A percentile compares a stretch with the other conserved stretches of the same genome.
These are phyloP conservation scores for Wickerhamia fluorescens DNA, from an alignment of 805 yeast species.

Conservation along the genomic window DNA sequence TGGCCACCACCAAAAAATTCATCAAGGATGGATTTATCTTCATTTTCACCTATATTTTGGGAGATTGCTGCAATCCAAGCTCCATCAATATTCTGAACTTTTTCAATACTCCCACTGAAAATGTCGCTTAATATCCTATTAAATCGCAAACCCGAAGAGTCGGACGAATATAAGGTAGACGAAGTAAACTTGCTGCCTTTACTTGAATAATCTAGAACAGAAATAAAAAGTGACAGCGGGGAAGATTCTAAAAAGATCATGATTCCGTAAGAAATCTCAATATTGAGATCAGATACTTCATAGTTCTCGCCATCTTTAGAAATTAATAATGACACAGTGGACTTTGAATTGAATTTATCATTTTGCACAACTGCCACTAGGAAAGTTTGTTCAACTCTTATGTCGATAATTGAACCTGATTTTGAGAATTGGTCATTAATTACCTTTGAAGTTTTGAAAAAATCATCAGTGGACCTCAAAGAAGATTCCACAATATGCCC, in stretches of 20 bases:
- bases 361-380: constrained; percentile 31
- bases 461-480: constrained; percentile 38
- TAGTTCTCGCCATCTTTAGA: constrained; percentile 43
- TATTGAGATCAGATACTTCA: constrained; percentile 31
- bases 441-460: constrained; percentile 28
- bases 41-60: constrained; percentile 14
- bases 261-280: constrained; percentile 29
- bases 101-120: constrained; percentile 35
- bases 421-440: constrained; percentile 19
- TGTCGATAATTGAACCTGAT: constrained; percentile 22
- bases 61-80: constrained; percentile 41
- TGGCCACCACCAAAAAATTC: constrained; percentile 14
- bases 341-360: constrained; percentile 35
- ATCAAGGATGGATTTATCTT: constrained; percentile 12
- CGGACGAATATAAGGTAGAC: constrained; percentile 42
- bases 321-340: constrained; percentile 33
- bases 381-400: constrained; percentile 35
- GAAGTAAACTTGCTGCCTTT: constrained; percentile 6
- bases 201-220: constrained; percentile 16
- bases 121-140: constrained; percentile 36
- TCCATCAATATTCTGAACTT: constrained; percentile 52
- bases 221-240: constrained; percentile 27
- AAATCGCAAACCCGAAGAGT: constrained; percentile 52
- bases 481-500: constrained; percentile 32
- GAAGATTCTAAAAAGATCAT: constrained; percentile 32